These are phyloP conservation scores for Euphorbia tirucalli DNA, from an alignment of 345 rosid genomes.

Conservation along the genomic window DNA sequence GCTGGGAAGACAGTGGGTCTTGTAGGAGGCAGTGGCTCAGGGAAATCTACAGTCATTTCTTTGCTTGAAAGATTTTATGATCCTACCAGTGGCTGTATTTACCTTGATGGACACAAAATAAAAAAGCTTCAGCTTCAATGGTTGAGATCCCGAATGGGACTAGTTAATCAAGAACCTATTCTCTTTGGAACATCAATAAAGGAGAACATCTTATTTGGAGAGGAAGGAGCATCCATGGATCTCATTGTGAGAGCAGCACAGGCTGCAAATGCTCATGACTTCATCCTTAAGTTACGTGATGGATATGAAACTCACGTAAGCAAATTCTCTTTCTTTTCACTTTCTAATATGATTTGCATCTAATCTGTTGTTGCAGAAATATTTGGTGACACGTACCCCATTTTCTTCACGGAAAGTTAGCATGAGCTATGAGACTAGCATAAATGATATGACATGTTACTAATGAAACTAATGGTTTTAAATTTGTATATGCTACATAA, in stretches of 20 bases:
- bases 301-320: constrained; percentile 49
- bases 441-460: no score
- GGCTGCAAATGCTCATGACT: constrained; percentile 56
- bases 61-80: constrained; percentile 58
- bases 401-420: not conserved
- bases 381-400: constrained; percentile 18
- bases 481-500: no score
- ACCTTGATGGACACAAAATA: constrained; percentile 41
- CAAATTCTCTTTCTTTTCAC: no score
- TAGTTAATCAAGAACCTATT: constrained; percentile 54
- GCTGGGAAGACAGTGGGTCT: constrained; percentile 49
- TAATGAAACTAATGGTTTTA: no score
- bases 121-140: constrained; percentile 45
- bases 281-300: constrained; percentile 41
- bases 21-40: constrained; percentile 57
- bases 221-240: constrained; percentile 45
- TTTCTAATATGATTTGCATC: no score
- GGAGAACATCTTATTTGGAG: constrained; percentile 56
- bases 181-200: constrained; percentile 41
- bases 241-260: constrained; percentile 41
- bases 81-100: constrained; percentile 35
- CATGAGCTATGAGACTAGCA: not conserved
- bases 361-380: no score
- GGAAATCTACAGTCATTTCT: constrained; percentile 52
- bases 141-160: constrained; percentile 51